A percentile compares a stretch with the other conserved stretches of the same genome.
These are phyloP conservation scores for Xylaria castorea DNA, from an alignment of 495 filamentous ascomycete species.

Conservation along the genomic window DNA sequence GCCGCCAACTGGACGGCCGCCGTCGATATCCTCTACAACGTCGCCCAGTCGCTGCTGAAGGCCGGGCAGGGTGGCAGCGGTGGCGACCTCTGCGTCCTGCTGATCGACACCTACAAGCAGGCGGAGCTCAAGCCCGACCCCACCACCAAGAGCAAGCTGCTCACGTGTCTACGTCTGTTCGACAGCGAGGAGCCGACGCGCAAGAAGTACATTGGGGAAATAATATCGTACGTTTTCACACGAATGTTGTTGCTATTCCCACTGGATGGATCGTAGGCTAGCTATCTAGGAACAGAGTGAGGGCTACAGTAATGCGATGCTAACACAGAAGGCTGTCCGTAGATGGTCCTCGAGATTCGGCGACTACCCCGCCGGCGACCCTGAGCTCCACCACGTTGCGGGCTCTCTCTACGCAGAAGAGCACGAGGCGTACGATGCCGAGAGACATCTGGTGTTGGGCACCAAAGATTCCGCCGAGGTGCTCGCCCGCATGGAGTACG, in stretches of 20 bases:
- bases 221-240: constrained; percentile 67
- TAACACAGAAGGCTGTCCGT: constrained; percentile 27
- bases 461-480: constrained; percentile 86
- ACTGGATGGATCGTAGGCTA: constrained; percentile 5
- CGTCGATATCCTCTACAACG: constrained; percentile 82
- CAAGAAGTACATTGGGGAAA: constrained; percentile 89
- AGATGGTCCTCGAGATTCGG: constrained; percentile 87
- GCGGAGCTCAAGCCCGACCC: constrained; percentile 75
- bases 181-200: constrained; percentile 82
- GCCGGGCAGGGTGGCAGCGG: constrained; percentile 92
- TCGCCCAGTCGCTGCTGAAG: constrained; percentile 81
- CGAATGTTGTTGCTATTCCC: background rate
- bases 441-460: constrained; percentile 86
- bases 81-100: constrained; percentile 83
- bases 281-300: constrained; percentile 9
- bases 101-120: constrained; percentile 88
- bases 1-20: constrained; percentile 80
- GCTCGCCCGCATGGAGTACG: constrained; percentile 82
- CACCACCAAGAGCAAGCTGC: constrained; percentile 62
- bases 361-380: constrained; percentile 89
- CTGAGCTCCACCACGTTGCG: constrained; percentile 92
- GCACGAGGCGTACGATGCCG: constrained; percentile 88
- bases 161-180: constrained; percentile 76
- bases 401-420: constrained; percentile 90
- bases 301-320: constrained; percentile 22